Evolutionary conservation across 2,329 filamentous ascomycete genomes (phyloP), one percentile per base, ranked within the genome.

Genomic region (Penicillium sp.): DNA sequence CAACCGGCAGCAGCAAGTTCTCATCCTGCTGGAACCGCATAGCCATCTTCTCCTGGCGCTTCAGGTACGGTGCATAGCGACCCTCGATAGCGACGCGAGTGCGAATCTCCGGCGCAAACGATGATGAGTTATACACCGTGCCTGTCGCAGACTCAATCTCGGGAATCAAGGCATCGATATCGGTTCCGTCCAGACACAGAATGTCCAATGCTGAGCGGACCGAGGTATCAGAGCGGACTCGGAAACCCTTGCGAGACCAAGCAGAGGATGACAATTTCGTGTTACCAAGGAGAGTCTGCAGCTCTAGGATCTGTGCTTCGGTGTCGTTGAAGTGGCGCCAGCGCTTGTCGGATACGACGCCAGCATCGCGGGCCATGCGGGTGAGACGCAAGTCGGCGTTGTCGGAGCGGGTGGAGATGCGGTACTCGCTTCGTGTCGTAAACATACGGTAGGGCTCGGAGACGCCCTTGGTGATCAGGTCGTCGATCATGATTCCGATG

Each of bases 361-460:
- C 92, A 64, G 87, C 89, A 13, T 80, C 76, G 53, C 87, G 85
- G 9, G 91, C 94, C 70, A 87, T 87, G 29, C 82, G 79, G 0
- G 94, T 97, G 29, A 99, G 84, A 2, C 94, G 86, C 5, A 88
- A 73, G 73, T 99, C 94, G 34, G 94, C 94, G 69, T 99, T 99
- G 76, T 99, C 94, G 42, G 94, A 88, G 58, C 94, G 88, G 2
- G 91, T 85, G 40, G 88, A 90, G 82, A 99, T 92, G 58, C 94
- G 89, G 74, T 95, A 99, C 76, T 99, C 94, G 75, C 89, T 96
- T 60, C 94, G 86, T 6, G 90, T 89, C 2, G 94, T 99, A 77
- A 99, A 99, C 92, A 99, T 97, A 62, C 94, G 86, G 74, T 99
- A 99, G 1, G 94, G 94, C 70, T 99, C 94, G 2, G 89, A 92